Conservation (phyloP, 805 yeast species). For the Spathaspora boniae region DNA sequence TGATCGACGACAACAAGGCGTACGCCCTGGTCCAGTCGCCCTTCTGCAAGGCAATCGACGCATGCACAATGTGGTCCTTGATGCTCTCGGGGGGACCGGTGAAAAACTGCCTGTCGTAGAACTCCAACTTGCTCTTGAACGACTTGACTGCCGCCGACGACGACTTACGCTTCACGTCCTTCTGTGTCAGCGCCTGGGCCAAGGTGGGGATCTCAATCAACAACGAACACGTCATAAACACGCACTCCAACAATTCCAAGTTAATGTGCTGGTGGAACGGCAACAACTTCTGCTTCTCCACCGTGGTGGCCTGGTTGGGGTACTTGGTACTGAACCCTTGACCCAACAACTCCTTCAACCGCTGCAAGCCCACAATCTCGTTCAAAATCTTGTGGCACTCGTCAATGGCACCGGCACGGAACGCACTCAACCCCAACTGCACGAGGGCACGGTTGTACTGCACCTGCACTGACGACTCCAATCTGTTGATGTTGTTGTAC, state of each 20-base stretch:
- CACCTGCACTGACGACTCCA: constrained; percentile 85
- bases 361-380: constrained; percentile 82
- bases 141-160: constrained; percentile 58
- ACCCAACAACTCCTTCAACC: constrained; percentile 89
- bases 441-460: constrained; percentile 93
- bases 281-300: constrained; percentile 75
- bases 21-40: constrained; percentile 87
- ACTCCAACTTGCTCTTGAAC: constrained; percentile 86
- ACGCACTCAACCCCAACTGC: constrained; percentile 94
- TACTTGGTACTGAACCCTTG: constrained; percentile 78
- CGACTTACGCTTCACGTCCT: constrained; percentile 52
- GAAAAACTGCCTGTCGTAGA: constrained; percentile 90
- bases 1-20: constrained; percentile 67
- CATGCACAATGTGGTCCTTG: constrained; percentile 88
- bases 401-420: constrained; percentile 79
- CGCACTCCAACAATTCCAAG: constrained; percentile 90
- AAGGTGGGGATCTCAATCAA: constrained; percentile 88
- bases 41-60: constrained; percentile 80
- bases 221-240: constrained; percentile 84
- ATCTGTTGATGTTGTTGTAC: constrained; percentile 75
- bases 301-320: constrained; percentile 50
- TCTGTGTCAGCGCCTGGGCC: constrained; percentile 67
- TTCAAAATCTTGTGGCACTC: constrained; percentile 85
- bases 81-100: constrained; percentile 98
- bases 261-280: constrained; percentile 99